Evolutionary conservation across 202 grass and related monocot genomes (phyloP).

Genomic region (Carex arenaria): DNA sequence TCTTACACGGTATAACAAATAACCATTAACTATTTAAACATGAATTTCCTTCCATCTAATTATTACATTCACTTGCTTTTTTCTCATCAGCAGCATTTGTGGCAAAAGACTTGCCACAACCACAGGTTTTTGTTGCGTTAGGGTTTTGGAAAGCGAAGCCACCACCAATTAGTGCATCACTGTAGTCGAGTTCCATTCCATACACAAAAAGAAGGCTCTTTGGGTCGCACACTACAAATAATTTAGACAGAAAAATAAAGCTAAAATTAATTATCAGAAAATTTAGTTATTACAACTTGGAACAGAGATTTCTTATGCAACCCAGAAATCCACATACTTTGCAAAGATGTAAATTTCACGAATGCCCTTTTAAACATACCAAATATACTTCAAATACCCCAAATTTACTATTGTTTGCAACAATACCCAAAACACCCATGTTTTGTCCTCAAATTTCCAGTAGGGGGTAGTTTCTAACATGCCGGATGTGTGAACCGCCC

Average conservation of each 20-base stretch:
- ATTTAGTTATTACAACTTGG: background rate
- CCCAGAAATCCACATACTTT: background rate
- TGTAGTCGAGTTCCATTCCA: constrained; percentile 97
- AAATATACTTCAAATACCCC: background rate
- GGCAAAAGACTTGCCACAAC: constrained; percentile 87
- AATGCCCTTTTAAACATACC: background rate
- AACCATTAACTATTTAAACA: background rate
- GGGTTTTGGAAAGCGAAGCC: constrained; percentile 91
- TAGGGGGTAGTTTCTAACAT: background rate
- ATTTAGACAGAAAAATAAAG: background rate
- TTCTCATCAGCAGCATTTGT: constrained; percentile 47
- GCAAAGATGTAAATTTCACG: background rate
- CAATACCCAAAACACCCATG: background rate
- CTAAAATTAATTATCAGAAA: background rate
- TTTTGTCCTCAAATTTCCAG: background rate
- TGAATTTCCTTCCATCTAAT: constrained; percentile 26
- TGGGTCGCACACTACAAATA: constrained; percentile 72
- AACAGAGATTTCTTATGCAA: background rate
- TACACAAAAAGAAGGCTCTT: constrained; percentile 97
- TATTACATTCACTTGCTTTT: constrained; percentile 50
- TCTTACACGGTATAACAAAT: background rate
- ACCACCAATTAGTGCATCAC: constrained; percentile 70
- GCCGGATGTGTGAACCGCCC: no score
- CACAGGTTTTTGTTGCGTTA: constrained; percentile 88
- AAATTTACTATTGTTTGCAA: background rate